A percentile compares a stretch with the other conserved stretches of the same genome.
Conservation (phyloP, 169 alveolate species). For the Plasmodium gonderi region DNA sequence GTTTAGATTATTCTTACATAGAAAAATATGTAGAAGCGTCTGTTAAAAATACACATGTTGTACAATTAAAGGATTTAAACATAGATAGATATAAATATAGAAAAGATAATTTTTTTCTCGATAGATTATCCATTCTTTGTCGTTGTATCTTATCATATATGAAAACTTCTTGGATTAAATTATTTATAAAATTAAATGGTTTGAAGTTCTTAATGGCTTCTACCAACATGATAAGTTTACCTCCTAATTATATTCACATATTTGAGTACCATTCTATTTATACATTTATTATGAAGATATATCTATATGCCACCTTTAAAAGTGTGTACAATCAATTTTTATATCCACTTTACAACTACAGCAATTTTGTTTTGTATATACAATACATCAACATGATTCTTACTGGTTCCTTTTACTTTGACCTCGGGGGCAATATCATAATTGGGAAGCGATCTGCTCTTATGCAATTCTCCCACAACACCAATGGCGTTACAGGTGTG, state of each 20-base stretch:
- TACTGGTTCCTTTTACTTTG: neutral
- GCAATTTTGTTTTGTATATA: conserved; percentile 12
- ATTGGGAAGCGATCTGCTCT: conserved; percentile 19
- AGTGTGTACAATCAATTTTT: conserved; percentile 43
- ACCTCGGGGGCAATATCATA: conserved; percentile 26
- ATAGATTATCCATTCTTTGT: conserved; percentile 58
- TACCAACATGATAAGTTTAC: conserved; percentile 28
- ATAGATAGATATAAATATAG: conserved; percentile 53
- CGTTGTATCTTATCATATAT: conserved; percentile 63
- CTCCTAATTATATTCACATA: conserved; percentile 61
- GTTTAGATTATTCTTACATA: conserved; percentile 45
- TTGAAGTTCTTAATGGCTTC: conserved; percentile 46
- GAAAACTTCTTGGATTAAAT: conserved; percentile 67
- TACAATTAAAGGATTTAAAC: conserved; percentile 56
- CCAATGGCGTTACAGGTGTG: neutral
- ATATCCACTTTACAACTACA: conserved; percentile 51
- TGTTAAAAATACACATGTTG: conserved; percentile 1
- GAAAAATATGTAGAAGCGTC: conserved; percentile 59
- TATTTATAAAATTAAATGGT: conserved; percentile 44
- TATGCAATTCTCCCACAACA: neutral
- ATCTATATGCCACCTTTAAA: conserved; percentile 30
- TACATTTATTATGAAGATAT: conserved; percentile 33
- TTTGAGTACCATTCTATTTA: conserved; percentile 66
- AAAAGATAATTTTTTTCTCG: conserved; percentile 51
- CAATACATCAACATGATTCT: conserved; percentile 7